phyloP scores from a whole-genome alignment of 345 rosid genomes.

The Ceriops zippeliana region DNA sequence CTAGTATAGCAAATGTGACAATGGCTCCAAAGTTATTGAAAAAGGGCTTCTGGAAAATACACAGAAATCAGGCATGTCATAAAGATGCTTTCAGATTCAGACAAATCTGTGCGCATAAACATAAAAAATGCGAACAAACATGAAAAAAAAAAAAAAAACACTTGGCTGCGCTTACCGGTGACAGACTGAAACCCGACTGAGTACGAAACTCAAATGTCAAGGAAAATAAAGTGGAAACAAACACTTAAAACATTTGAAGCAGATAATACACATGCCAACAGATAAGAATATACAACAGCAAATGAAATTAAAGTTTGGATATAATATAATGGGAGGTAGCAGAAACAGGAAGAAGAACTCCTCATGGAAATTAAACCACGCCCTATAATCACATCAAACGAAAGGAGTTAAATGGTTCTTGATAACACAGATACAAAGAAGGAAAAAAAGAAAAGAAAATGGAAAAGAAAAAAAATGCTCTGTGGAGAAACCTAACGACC shows the following conservation, averaged over 20 bases:
- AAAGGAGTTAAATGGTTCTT: background rate
- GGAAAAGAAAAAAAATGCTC: background rate
- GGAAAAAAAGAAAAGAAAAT: background rate
- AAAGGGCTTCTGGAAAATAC: constrained; percentile 74
- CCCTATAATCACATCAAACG: constrained; percentile 39
- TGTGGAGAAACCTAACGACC: constrained; percentile 29
- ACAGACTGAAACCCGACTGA: constrained; percentile 91
- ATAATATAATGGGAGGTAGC: constrained; percentile 95
- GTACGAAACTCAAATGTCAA: constrained; percentile 52
- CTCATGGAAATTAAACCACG: constrained; percentile 98
- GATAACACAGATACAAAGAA: background rate
- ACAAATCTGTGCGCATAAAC: too few relatives aligned
- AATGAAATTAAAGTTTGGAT: constrained; percentile 43
- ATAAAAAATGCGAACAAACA: too few relatives aligned
- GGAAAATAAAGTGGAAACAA: constrained; percentile 32
- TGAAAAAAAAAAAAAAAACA: too few relatives aligned
- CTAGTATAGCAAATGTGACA: constrained; percentile 82
- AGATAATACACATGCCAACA: background rate
- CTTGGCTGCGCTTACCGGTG: constrained; percentile 61
- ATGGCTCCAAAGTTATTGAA: constrained; percentile 97
- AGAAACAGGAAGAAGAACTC: constrained; percentile 95
- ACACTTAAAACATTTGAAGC: background rate
- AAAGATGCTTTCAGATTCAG: too few relatives aligned
- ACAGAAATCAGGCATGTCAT: too few relatives aligned
- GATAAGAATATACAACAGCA: constrained; percentile 5